These are phyloP conservation scores for Rhytidiadelphus loreus DNA, from an alignment of 225 moss, liverwort and hornwort genomes.

Conservation along the genomic window DNA sequence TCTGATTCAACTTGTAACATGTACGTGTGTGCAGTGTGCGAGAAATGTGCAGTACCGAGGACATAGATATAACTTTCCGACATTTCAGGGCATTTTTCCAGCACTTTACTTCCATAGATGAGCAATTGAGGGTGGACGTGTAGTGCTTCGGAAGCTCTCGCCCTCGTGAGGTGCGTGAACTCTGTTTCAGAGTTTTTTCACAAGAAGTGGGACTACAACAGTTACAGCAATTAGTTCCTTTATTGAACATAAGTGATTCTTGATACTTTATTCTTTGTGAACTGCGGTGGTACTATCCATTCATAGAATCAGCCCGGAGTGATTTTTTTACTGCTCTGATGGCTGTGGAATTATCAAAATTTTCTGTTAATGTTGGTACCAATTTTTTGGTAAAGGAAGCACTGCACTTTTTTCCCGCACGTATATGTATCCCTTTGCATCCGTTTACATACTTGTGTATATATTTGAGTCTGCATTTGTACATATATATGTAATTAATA, in stretches of 20 bases:
- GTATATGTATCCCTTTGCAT: background rate
- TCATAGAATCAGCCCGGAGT: slow-evolving; percentile 15
- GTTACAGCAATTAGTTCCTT: background rate
- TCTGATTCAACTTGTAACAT: background rate
- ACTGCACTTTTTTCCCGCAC: background rate
- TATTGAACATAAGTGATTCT: slow-evolving; percentile 8
- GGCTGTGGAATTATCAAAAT: background rate
- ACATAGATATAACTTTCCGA: slow-evolving; percentile 46
- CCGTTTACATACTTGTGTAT: background rate
- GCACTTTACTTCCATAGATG: slow-evolving; percentile 52
- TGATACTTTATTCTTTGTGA: slow-evolving; percentile 17
- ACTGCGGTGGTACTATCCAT: slow-evolving; percentile 7
- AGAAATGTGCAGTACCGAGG: slow-evolving; percentile 64
- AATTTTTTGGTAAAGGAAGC: slow-evolving; percentile 12
- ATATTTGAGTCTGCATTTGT: background rate
- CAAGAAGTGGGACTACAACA: background rate
- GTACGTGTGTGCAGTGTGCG: slow-evolving; percentile 42
- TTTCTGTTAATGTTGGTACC: background rate
- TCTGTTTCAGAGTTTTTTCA: background rate
- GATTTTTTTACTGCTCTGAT: slow-evolving; percentile 22
- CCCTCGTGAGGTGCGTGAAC: background rate
- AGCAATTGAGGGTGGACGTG: slow-evolving; percentile 47
- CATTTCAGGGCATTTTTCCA: slow-evolving; percentile 65
- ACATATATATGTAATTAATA: background rate
- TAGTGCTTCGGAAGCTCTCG: background rate